Percentiles rank a stretch among this genome's conserved stretches.
Evolutionary conservation across 176 grass and related monocot genomes (phyloP).

Genomic region (Triticum monococcum): DNA sequence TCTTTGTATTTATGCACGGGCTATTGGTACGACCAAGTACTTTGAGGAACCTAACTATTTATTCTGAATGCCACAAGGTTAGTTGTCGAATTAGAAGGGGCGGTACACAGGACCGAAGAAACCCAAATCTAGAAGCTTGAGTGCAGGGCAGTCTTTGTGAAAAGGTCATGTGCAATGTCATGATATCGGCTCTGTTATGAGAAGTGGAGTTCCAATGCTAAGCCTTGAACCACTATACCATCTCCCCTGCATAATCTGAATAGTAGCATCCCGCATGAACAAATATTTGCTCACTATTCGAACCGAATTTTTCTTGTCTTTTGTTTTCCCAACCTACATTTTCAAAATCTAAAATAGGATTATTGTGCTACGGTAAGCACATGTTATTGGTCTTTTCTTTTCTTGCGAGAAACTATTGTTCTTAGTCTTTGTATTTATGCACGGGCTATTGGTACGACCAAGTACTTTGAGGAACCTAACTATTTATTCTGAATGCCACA

Average conservation of each 20-base stretch:
- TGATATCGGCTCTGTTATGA: not conserved
- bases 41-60: not conserved
- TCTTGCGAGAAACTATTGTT: not conserved
- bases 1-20: not conserved
- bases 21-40: not conserved
- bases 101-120: not conserved
- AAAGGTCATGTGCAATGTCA: too few species aligned
- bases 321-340: too few species aligned
- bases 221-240: not conserved
- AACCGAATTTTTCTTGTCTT: not conserved
- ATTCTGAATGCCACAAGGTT: too few species aligned
- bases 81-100: not conserved
- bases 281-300: too few species aligned
- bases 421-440: not conserved
- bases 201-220: not conserved
- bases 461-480: not conserved
- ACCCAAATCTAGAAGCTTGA: not conserved
- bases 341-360: too few species aligned
- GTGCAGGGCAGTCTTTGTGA: rapidly evolving
- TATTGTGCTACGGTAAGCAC: too few species aligned
- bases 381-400: not conserved
- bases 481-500: too few species aligned
- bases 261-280: too few species aligned
- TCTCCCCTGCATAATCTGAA: too few species aligned
- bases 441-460: not conserved